Base-by-base conservation (phyloP, 805 yeast species). In the Candida maltosa region DNA sequence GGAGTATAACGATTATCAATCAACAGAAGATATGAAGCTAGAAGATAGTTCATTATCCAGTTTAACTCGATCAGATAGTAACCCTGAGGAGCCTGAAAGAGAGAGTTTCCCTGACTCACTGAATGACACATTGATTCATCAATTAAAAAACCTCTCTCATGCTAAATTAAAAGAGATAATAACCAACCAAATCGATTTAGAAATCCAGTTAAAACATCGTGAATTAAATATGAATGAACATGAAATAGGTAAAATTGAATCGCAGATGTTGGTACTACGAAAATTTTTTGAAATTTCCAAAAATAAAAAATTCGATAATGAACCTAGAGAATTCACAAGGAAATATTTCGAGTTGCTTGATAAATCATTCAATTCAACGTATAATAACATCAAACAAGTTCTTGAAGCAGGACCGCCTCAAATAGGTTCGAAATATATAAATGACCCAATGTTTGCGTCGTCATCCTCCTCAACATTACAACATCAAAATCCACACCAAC, bases 181-280 rank as follows among this genome's bases (percentile, higher is more conserved):
- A 29, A 52, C 61, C 33, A 61, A 73, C 39, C 78, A 76, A 44
- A 58, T 80, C 14, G 81, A 80, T 49, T 49, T 79, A 29, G 85
- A 80, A 45, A 76, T 80, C 9, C 48, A 81, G 19, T 55, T 80
- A 32, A 79, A 76, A 36, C 82, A 79, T 53, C 68, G 73, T 38
- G 85, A 81, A 50, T 51, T 71, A 29, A 59, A 65, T 25, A 51
- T 69, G 15, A 63, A 78, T 1, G 72, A 75, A 35, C 66, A 68
- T 26, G 85, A 80, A 45, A 64, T 78, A 1, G 67, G 70, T 10
- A 75, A 75, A 43, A 75, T 79, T 22, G 80, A 78, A 48, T 67
- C 80, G 1, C 80, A 78, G 43, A 59, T 80, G 67, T 58, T 71
- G 8, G 63, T 76, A 2, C 47, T 80, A 40, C 61, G 77, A 34